Conservation (phyloP, 305 asterid genomes). For the Fraxinus greggii region DNA sequence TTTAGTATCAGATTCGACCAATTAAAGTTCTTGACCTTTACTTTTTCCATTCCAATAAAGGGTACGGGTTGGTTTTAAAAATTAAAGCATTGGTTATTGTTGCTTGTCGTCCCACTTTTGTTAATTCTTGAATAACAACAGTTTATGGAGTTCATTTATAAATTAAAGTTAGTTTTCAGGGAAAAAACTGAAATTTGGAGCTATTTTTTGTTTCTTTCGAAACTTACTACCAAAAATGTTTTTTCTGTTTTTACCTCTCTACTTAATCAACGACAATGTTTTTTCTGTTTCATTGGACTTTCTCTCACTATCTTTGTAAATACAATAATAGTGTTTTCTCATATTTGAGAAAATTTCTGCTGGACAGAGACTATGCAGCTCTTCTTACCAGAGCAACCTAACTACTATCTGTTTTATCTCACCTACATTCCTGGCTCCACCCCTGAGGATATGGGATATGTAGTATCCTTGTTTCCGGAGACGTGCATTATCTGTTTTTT, state of each 20-base stretch:
- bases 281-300: not conserved
- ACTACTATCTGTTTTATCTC: not conserved
- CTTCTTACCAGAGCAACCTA: not conserved
- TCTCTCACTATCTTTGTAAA: not conserved
- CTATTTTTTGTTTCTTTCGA: not conserved
- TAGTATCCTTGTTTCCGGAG: not conserved
- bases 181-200: not conserved
- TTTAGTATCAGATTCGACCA: not conserved
- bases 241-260: not conserved
- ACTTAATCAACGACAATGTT: not conserved
- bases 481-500: not conserved
- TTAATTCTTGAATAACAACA: not conserved
- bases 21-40: not conserved
- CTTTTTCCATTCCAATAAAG: not conserved
- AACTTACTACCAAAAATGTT: not conserved
- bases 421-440: not conserved
- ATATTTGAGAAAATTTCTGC: not conserved
- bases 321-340: not conserved
- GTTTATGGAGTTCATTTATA: not conserved
- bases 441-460: not conserved
- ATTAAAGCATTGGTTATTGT: not conserved
- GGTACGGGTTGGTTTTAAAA: not conserved
- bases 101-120: not conserved
- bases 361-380: not conserved
- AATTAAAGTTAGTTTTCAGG: not conserved